Conservation (phyloP, 495 filamentous ascomycete genomes). For the Chlorociboria aeruginascens region DNA sequence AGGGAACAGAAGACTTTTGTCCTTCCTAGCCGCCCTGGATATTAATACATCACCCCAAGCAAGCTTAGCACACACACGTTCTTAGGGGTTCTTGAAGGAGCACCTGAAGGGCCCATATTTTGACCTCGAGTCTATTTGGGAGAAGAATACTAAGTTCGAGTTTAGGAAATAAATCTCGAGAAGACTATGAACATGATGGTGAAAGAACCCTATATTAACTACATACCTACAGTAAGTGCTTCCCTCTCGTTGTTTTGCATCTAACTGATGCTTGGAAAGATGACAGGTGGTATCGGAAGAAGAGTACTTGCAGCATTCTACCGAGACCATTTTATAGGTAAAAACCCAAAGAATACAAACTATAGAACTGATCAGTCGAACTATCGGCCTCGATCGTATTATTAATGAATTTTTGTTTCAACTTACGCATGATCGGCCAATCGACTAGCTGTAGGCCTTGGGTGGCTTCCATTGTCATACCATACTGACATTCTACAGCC, state of each 20-base stretch:
- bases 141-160: constrained; percentile 43
- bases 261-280: not conserved
- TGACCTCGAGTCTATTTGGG: constrained; percentile 49
- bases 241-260: not conserved
- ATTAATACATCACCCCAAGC: constrained; percentile 26
- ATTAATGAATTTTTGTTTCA: constrained; percentile 45
- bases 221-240: constrained; percentile 34
- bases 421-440: constrained; percentile 59
- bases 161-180: constrained; percentile 40
- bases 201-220: constrained; percentile 46
- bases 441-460: constrained; percentile 56
- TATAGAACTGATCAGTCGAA: constrained; percentile 62
- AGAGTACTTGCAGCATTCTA: constrained; percentile 62
- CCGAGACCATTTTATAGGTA: constrained; percentile 57
- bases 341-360: constrained; percentile 52
- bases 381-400: constrained; percentile 43
- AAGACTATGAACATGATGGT: constrained; percentile 48
- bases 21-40: constrained; percentile 29
- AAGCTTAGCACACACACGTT: constrained; percentile 37
- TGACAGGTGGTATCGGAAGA: constrained; percentile 63
- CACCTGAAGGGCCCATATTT: constrained; percentile 39
- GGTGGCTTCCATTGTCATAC: constrained; percentile 14
- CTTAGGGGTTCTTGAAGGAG: constrained; percentile 38
- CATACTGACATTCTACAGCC: constrained; percentile 6
- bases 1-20: constrained; percentile 25